Conservation (phyloP, 2,329 filamentous ascomycete species). For the Alternaria brassicae region DNA sequence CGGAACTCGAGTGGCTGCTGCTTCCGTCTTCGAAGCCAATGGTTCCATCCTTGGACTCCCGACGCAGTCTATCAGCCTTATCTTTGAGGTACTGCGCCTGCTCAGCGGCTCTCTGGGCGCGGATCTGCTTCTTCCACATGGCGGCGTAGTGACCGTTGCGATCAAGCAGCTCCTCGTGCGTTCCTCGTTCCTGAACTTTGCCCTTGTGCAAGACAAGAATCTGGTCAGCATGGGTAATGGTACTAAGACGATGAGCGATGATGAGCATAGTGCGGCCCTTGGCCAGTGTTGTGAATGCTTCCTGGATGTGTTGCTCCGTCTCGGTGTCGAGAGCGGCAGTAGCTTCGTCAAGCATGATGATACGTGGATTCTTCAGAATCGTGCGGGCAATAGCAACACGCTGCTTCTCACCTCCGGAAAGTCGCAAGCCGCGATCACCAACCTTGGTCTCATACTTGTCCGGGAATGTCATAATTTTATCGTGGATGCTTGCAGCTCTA, state of each 20-base stretch:
- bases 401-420: constrained; percentile 93
- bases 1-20: constrained; percentile 46
- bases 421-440: constrained; percentile 83
- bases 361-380: constrained; percentile 87
- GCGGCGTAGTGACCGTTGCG: constrained; percentile 55
- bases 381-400: constrained; percentile 92
- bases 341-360: constrained; percentile 92
- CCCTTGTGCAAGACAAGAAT: constrained; percentile 64
- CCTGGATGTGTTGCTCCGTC: constrained; percentile 92
- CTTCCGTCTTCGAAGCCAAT: constrained; percentile 47
- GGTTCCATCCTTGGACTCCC: constrained; percentile 56
- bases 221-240: constrained; percentile 63
- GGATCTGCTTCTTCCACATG: constrained; percentile 63
- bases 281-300: constrained; percentile 80
- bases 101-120: constrained; percentile 58
- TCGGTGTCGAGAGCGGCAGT: constrained; percentile 91
- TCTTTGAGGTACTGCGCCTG: constrained; percentile 59
- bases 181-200: constrained; percentile 59
- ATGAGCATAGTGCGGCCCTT: constrained; percentile 90
- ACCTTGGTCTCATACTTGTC: constrained; percentile 90
- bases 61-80: constrained; percentile 57
- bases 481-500: constrained; percentile 86
- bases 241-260: constrained; percentile 76
- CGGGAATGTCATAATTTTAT: constrained; percentile 87
- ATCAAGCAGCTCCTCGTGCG: constrained; percentile 59